Conservation (phyloP, 192 early-diverging fungal genomes). For the Coemansia sp. region DNA sequence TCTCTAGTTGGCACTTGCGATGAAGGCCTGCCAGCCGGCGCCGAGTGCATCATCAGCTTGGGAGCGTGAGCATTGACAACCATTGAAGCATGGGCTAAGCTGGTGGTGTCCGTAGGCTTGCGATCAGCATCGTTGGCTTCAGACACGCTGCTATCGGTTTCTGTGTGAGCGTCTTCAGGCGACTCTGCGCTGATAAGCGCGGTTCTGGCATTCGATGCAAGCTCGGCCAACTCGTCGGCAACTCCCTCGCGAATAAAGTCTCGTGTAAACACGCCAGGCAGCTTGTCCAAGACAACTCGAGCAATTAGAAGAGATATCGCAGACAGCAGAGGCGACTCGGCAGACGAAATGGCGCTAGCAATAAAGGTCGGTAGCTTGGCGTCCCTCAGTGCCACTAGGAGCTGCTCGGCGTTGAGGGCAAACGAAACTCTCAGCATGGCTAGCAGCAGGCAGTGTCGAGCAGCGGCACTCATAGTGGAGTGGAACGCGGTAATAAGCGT, state of each 20-base stretch:
- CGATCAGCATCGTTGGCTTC: not conserved
- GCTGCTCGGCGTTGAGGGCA: constrained; percentile 47
- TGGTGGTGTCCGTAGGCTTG: not conserved
- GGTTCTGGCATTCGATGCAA: constrained; percentile 21
- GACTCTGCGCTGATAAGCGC: not conserved
- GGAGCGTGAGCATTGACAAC: constrained; percentile 4
- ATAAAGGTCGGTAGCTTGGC: constrained; percentile 24
- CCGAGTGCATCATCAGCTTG: not conserved
- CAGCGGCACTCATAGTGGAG: constrained; percentile 64
- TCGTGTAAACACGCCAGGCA: constrained; percentile 59
- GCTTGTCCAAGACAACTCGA: constrained; percentile 63
- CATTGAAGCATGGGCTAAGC: not conserved
- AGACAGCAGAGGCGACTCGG: constrained; percentile 24
- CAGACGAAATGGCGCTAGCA: constrained; percentile 19
- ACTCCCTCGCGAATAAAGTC: constrained; percentile 81
- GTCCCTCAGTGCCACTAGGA: constrained; percentile 56
- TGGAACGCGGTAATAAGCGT: constrained; percentile 73
- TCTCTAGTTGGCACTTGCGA: not conserved
- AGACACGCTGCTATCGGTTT: constrained; percentile 1
- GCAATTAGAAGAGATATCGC: constrained; percentile 51
- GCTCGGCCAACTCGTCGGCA: constrained; percentile 60
- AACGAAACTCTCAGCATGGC: constrained; percentile 62
- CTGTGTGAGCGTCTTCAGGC: not conserved
- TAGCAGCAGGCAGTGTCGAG: constrained; percentile 69
- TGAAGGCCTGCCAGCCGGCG: not conserved